Evolutionary conservation across 768 basidiomycete genomes (phyloP), one percentile per base, ranked within the genome.

Genomic region (Cystofilobasidium ferigula): DNA sequence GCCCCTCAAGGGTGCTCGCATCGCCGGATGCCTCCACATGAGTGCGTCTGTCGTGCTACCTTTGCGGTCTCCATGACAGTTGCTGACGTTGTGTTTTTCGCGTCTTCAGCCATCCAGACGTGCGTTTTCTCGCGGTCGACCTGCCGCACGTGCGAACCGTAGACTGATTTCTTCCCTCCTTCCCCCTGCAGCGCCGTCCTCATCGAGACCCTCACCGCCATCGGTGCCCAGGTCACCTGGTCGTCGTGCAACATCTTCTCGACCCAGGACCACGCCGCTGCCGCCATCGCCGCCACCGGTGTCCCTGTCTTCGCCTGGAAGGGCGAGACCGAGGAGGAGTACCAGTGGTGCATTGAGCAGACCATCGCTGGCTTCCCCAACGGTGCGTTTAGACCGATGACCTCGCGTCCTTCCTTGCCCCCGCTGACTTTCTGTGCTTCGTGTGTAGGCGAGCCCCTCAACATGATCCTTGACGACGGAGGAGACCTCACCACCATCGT

Each of bases 171-270:
- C 36, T 53, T 10, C 5, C 14, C 34, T 30, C 40, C 26, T 20
- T 35, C 38, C 48, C 54, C 40, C 26, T 28, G 30, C 56, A 67
- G 93, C 63, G 94, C 93, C 57, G 92, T 97, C 72, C 86, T 99
- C 78, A 98, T 99, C 74, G 95, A 99, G 82, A 99, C 95, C 69
- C 82, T 99, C 72, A 87, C 85, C 70, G 86, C 86, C 71, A 85
- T 99, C 72, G 95, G 95, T 74, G 95, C 95, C 69, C 87, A 97
- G 76, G 94, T 99, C 62, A 84, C 94, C 71, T 99, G 95, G 95
- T 98, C 95, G 30, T 97, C 92, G 71, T 95, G 92, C 89, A 95
- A 99, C 81, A 99, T 99, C 77, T 99, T 94, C 81, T 98, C 95
- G 58, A 99, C 95, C 60, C 95, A 99, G 79, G 95, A 99, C 77